These are phyloP conservation scores for Salicornia ramosissima DNA, from an alignment of 148 eudicot species.

Conservation along the genomic window DNA sequence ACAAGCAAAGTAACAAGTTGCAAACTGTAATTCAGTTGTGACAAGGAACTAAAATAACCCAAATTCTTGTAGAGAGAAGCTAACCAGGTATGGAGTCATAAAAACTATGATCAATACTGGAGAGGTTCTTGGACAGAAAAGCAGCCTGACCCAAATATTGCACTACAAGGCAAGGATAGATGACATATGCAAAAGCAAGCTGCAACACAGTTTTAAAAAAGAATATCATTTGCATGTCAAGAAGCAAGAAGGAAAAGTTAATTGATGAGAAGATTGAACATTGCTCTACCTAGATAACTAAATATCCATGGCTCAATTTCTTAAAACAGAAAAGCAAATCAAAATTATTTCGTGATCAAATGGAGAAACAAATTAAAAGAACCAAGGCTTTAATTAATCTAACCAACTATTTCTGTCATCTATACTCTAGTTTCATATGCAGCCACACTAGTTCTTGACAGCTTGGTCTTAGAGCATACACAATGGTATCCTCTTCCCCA, in stretches of 20 bases:
- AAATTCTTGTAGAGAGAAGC: conserved; percentile 14
- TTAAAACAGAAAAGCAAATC: neutral
- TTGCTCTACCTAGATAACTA: neutral
- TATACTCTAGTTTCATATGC: neutral
- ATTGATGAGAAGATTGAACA: neutral
- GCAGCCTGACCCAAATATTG: conserved; percentile 99
- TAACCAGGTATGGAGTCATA: conserved; percentile 82
- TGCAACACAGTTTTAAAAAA: conserved; percentile 36
- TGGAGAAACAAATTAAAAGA: neutral
- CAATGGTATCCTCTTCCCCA: too few species aligned
- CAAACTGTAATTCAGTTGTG: conserved; percentile 8
- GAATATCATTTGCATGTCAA: conserved; percentile 5
- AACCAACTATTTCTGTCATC: neutral
- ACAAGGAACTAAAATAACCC: neutral
- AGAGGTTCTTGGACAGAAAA: conserved; percentile 51
- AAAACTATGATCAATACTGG: conserved; percentile 54
- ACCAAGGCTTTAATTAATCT: neutral
- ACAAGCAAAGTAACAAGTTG: conserved; percentile 19
- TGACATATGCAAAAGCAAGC: conserved; percentile 62
- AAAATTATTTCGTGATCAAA: neutral
- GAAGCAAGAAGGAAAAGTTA: neutral
- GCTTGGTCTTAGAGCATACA: too few species aligned
- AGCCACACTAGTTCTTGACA: too few species aligned
- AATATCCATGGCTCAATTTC: neutral
- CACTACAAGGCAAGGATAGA: conserved; percentile 88